phyloP scores from a whole-genome alignment of 208 protist species.

The Trypanosoma platydactyli region DNA sequence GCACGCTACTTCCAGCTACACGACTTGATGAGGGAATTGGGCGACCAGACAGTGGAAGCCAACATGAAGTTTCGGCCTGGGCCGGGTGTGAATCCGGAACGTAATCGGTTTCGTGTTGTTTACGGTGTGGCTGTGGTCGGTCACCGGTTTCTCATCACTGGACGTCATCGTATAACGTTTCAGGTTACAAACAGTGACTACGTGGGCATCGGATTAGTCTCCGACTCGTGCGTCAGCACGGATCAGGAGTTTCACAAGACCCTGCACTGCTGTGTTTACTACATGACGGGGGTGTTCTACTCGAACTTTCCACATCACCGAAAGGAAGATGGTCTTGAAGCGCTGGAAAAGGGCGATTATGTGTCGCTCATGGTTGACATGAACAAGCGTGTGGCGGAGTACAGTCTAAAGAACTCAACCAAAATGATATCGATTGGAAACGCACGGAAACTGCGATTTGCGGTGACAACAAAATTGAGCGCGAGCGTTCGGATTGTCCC shows the following conservation, averaged over 20 bases:
- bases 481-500: constrained; percentile 78
- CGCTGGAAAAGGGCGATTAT: constrained; percentile 69
- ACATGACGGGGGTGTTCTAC: constrained; percentile 93
- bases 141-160: constrained; percentile 72
- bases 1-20: constrained; percentile 76
- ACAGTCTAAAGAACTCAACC: constrained; percentile 63
- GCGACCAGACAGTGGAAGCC: constrained; percentile 31
- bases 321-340: constrained; percentile 85
- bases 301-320: constrained; percentile 86
- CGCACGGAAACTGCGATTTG: constrained; percentile 74
- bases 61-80: constrained; percentile 48
- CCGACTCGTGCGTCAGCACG: constrained; percentile 66
- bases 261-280: constrained; percentile 87
- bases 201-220: constrained; percentile 88
- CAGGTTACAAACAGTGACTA: constrained; percentile 78
- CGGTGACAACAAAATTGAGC: constrained; percentile 78
- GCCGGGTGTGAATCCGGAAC: constrained; percentile 75
- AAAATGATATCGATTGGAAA: constrained; percentile 79
- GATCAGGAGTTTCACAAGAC: constrained; percentile 91
- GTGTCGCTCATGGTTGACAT: constrained; percentile 82
- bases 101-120: constrained; percentile 74
- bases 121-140: constrained; percentile 84
- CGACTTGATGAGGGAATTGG: constrained; percentile 51
- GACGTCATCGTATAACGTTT: constrained; percentile 81
- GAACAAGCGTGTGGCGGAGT: constrained; percentile 80